phyloP scores from a whole-genome alignment of 495 filamentous ascomycete species.

The Ramalina peruviana region DNA sequence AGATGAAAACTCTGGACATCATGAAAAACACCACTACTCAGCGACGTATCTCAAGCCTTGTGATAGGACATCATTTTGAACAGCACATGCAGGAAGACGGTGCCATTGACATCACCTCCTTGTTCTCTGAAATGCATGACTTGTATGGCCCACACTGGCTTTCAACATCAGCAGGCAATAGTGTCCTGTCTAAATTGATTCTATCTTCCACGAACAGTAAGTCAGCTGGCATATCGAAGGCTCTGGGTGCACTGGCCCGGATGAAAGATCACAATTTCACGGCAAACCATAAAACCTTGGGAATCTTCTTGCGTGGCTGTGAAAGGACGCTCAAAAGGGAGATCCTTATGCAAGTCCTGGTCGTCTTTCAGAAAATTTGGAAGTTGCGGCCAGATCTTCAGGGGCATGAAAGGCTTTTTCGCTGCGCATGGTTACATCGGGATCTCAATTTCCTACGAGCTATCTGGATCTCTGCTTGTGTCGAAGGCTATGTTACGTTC shows the following conservation, averaged over 20 bases:
- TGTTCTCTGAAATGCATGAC: conserved; percentile 21
- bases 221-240: background rate
- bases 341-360: conserved; percentile 6
- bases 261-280: conserved; percentile 5
- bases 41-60: conserved; percentile 1
- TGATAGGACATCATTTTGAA: conserved; percentile 1
- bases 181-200: conserved; percentile 13
- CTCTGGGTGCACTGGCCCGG: conserved; percentile 4
- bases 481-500: conserved; percentile 22
- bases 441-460: conserved; percentile 32
- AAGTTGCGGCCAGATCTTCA: background rate
- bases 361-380: conserved; percentile 1
- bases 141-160: conserved; percentile 25
- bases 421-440: conserved; percentile 24
- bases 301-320: conserved; percentile 10
- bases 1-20: conserved; percentile 25
- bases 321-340: background rate
- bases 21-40: conserved; percentile 11
- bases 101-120: conserved; percentile 23
- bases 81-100: conserved; percentile 9
- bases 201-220: conserved; percentile 10
- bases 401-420: conserved; percentile 21
- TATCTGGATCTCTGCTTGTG: conserved; percentile 35
- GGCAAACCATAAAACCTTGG: conserved; percentile 7
- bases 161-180: conserved; percentile 20